Base-by-base conservation (phyloP, 495 filamentous ascomycete species). In the Aspergillus leporis region DNA sequence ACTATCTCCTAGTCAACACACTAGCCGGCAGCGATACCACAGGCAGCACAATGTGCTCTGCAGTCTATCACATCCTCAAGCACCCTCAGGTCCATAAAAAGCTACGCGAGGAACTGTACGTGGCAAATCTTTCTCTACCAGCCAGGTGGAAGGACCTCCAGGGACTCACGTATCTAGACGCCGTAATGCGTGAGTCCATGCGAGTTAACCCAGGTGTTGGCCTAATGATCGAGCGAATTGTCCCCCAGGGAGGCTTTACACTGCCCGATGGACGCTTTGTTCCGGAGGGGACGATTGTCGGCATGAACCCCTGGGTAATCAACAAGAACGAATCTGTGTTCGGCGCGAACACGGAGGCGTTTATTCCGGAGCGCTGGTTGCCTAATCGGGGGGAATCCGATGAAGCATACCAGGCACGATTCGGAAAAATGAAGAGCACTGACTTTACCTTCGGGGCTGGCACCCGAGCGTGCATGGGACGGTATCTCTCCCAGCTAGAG, bases 401-500 rank as follows among this genome's bases (percentile, higher is more conserved):
- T 8, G 51, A 34, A 10, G 51, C 14, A 1, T 53, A 34, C n/a
- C 51, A 34, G 21, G 21, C 51, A 6, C 9, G 51, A 23, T 47
- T 47, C 4, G 5, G 16, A 1, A 47, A 47, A 32, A 51, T 51
- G 48, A 51, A 51, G 25, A 23, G 48, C 19, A 23, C 43, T n/a
- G 61, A 80, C 61, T 68, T 84, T 14, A 75, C 71, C 28, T 91
- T 88, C 73, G 86, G 88, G 12, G 85, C 81, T 0, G 88, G 88
- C n/a, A 74, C 75, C 5, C 70, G 88, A 36, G 81, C 83, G 4
- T 91, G 88, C 68, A 87, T 90, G 55, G 88, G 88, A 4, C 81
- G 82, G 74, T 92, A 92, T 62, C 86, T 92, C 56, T 85, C 83
- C 53, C 67, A 89, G 72, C 60, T 92, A 70, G 90, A 93, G 79